Evolutionary conservation across 2,329 filamentous ascomycete genomes (phyloP).

Genomic region (Thelonectria blattea): DNA sequence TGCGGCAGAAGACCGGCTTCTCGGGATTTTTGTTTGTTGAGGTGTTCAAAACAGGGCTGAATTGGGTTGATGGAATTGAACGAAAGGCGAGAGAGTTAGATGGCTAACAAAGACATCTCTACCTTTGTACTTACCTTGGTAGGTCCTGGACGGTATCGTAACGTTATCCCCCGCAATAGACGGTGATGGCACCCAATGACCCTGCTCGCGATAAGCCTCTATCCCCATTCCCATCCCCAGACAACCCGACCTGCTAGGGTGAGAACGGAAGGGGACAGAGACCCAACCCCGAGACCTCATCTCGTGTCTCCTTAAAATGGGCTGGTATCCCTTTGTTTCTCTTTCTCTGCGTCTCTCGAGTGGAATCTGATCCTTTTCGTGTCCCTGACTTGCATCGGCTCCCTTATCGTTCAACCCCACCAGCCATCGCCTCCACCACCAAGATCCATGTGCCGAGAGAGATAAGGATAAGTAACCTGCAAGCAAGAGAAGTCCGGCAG

Average conservation of each 20-base stretch:
- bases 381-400: conserved; percentile 17
- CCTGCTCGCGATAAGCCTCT: conserved; percentile 18
- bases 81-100: not conserved
- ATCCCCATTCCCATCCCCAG: conserved; percentile 6
- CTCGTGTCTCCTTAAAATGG: conserved; percentile 2
- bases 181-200: not conserved
- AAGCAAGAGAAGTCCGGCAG: conserved; percentile 10
- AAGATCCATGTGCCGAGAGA: conserved; percentile 15
- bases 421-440: conserved; percentile 22
- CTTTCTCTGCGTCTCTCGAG: not conserved
- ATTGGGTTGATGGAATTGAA: not conserved
- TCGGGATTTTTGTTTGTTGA: conserved; percentile 7
- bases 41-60: not conserved
- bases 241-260: not conserved
- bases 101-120: conserved; percentile 8
- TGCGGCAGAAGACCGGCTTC: conserved; percentile 4
- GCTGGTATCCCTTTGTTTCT: not conserved
- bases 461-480: conserved; percentile 30
- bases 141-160: not conserved
- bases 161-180: conserved; percentile 17
- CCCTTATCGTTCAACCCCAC: conserved; percentile 37
- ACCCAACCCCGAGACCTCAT: not conserved
- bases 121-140: not conserved
- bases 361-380: not conserved
- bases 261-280: not conserved